These are phyloP conservation scores for Leishmania tarentolae DNA, from an alignment of 208 protist species.

Conservation along the genomic window DNA sequence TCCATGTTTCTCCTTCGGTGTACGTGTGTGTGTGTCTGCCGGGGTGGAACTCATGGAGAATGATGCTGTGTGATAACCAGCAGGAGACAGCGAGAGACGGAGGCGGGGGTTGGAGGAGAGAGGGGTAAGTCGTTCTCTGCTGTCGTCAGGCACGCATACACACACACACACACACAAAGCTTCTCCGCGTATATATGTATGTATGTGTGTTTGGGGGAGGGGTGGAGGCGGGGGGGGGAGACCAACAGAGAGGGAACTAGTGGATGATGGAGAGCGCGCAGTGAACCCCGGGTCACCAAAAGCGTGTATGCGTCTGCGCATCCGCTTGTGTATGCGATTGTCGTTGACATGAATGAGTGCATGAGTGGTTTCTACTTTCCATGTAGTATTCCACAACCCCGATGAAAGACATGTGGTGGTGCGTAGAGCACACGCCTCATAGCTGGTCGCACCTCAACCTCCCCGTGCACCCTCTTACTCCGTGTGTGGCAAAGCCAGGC, in stretches of 20 bases:
- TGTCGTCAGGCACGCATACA: neutral
- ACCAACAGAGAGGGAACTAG: neutral
- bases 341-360: neutral
- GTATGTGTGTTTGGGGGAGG: neutral
- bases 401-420: neutral
- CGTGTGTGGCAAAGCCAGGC: neutral
- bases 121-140: neutral
- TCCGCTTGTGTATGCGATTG: neutral
- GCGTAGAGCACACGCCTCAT: neutral
- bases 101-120: neutral
- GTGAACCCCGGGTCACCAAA: neutral
- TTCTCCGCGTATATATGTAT: neutral
- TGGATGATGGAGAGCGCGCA: neutral
- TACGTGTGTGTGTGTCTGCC: neutral
- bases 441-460: neutral
- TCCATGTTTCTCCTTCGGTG: slow-evolving; percentile 14
- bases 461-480: neutral
- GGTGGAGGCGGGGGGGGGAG: no score
- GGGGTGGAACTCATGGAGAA: neutral
- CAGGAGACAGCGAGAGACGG: neutral
- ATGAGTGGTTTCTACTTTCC: neutral
- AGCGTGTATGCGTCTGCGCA: neutral
- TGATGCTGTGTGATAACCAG: neutral
- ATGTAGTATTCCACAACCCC: neutral
- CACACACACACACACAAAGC: neutral